Conservation (phyloP, 1,284 basidiomycete genomes). For the Ustilago sp. region DNA sequence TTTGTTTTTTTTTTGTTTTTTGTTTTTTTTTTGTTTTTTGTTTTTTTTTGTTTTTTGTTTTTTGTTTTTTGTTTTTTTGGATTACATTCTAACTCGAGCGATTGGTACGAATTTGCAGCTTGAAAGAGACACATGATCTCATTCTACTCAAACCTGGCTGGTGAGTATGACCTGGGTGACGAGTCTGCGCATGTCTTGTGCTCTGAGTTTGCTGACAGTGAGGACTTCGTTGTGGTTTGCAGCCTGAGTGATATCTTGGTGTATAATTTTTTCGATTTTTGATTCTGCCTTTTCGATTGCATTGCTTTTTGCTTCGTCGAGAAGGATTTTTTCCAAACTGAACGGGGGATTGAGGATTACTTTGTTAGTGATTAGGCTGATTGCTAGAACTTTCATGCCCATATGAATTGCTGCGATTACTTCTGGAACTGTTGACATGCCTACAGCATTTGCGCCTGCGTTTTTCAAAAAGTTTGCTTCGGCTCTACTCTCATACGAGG, state of each 20-base stretch:
- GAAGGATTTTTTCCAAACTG: slow-evolving; percentile 79
- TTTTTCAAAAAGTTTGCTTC: slow-evolving; percentile 51
- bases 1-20: no score
- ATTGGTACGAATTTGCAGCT: no score
- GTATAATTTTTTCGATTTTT: slow-evolving; percentile 54
- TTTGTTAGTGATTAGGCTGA: slow-evolving; percentile 84
- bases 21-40: neutral
- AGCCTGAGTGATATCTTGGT: slow-evolving; percentile 71
- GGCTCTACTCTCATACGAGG: slow-evolving; percentile 80
- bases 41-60: no score
- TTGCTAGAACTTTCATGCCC: slow-evolving; percentile 77
- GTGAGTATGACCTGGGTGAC: slow-evolving; percentile 25
- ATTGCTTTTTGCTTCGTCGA: slow-evolving; percentile 74
- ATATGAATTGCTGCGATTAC: slow-evolving; percentile 82
- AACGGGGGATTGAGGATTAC: slow-evolving; percentile 80
- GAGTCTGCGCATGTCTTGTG: slow-evolving; percentile 78
- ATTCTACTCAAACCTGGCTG: slow-evolving; percentile 8
- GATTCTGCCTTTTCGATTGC: slow-evolving; percentile 16
- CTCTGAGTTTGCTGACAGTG: slow-evolving; percentile 76
- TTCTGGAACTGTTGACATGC: slow-evolving; percentile 91
- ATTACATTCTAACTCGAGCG: neutral
- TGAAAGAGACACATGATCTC: no score
- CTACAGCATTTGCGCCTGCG: slow-evolving; percentile 77
- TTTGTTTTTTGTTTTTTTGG: neutral
- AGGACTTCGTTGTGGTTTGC: slow-evolving; percentile 88